phyloP scores from a whole-genome alignment of 2,329 filamentous ascomycete genomes.

The Hypomyces rosellus region DNA sequence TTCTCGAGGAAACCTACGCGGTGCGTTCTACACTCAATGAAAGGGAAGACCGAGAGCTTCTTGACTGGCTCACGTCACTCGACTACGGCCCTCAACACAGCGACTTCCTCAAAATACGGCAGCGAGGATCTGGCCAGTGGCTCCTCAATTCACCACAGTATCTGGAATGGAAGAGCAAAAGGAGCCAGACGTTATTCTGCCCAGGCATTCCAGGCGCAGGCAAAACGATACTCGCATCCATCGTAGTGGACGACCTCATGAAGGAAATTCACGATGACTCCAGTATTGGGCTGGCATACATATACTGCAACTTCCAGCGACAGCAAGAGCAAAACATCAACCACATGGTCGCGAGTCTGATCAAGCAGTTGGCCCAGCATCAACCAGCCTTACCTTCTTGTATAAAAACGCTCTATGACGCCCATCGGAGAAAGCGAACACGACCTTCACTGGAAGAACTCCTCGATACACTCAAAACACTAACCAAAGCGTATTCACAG shows the following conservation, averaged over 20 bases:
- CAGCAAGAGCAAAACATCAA: background rate
- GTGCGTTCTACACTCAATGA: no score
- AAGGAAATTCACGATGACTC: background rate
- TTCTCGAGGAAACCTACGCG: no score
- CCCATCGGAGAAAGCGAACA: background rate
- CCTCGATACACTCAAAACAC: background rate
- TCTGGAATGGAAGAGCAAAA: background rate
- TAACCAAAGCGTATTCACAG: background rate
- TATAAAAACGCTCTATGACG: background rate
- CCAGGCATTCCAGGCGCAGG: constrained; percentile 41
- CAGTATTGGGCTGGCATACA: background rate
- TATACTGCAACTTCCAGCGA: background rate
- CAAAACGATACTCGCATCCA: constrained; percentile 40
- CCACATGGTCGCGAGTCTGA: background rate
- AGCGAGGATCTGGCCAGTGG: background rate
- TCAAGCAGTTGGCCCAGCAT: background rate
- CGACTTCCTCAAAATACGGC: no score
- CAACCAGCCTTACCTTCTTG: background rate
- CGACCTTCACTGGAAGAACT: background rate
- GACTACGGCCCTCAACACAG: no score
- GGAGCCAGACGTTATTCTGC: background rate
- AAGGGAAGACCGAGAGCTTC: no score
- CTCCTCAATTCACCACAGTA: background rate
- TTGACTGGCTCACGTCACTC: no score
- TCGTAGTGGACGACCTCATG: constrained; percentile 31